phyloP scores from a whole-genome alignment of 2,329 filamentous ascomycete species.

The Aulographum hederae region DNA sequence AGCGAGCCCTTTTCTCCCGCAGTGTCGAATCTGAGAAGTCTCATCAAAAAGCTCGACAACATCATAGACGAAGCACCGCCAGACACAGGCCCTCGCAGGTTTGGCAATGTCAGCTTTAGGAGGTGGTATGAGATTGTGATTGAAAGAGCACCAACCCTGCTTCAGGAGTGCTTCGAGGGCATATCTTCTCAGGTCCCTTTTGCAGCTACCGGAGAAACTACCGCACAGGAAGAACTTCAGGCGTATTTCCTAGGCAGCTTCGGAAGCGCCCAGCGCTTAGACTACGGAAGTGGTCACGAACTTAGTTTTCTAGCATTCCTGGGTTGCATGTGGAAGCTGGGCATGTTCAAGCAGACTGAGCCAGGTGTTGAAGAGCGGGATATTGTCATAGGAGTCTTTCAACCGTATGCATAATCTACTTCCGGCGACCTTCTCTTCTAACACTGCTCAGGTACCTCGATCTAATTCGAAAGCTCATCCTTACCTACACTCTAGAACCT shows the following conservation, averaged over 20 bases:
- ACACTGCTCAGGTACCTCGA: conserved; percentile 37
- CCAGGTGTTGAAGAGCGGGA: conserved; percentile 47
- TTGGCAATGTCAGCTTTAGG: conserved; percentile 82
- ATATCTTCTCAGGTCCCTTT: conserved; percentile 22
- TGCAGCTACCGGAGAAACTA: conserved; percentile 15
- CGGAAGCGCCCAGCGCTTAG: conserved; percentile 72
- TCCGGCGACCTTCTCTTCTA: not conserved
- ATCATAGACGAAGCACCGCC: conserved; percentile 68
- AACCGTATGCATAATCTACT: conserved; percentile 42
- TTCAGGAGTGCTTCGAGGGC: conserved; percentile 37
- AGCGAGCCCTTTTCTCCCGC: conserved; percentile 27
- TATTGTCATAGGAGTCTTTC: conserved; percentile 66
- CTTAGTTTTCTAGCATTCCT: conserved; percentile 88
- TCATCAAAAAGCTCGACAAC: conserved; percentile 45
- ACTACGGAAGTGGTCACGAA: conserved; percentile 94
- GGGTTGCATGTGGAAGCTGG: conserved; percentile 78
- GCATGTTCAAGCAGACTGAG: conserved; percentile 46
- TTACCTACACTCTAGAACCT: conserved; percentile 83
- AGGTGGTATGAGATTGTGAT: conserved; percentile 61
- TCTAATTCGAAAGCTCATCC: conserved; percentile 66
- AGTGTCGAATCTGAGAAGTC: conserved; percentile 43
- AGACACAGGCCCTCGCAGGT: conserved; percentile 68
- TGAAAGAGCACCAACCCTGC: conserved; percentile 34
- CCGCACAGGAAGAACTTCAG: conserved; percentile 41
- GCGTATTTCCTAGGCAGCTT: conserved; percentile 73